These are phyloP conservation scores for Stentor coeruleus DNA, from an alignment of 73 alveolate species.

Conservation along the genomic window DNA sequence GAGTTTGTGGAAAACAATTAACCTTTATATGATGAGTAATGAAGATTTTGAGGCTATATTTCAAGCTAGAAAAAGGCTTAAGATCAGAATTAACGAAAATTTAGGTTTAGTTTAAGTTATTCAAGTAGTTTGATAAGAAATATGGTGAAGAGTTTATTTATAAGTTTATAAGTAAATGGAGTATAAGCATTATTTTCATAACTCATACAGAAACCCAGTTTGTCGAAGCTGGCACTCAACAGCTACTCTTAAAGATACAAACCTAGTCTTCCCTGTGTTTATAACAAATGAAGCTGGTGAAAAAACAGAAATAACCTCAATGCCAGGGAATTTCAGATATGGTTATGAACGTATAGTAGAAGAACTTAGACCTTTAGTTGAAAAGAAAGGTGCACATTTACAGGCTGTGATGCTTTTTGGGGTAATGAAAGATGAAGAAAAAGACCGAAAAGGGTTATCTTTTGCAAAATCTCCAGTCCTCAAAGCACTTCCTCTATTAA, in stretches of 20 bases:
- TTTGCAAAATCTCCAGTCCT: constrained; percentile 50
- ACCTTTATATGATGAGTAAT: no score
- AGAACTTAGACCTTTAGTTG: constrained; percentile 23
- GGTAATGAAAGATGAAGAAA: background rate
- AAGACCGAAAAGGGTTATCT: background rate
- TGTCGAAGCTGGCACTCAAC: constrained; percentile 39
- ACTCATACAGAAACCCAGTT: constrained; percentile 28
- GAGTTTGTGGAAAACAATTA: no score
- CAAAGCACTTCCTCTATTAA: constrained; percentile 46
- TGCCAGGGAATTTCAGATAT: constrained; percentile 30
- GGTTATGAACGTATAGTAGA: constrained; percentile 25
- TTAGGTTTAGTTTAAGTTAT: no score
- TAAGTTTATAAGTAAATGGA: background rate
- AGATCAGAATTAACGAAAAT: no score
- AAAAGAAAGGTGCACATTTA: background rate
- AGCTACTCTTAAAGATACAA: constrained; percentile 25
- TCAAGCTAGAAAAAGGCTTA: no score
- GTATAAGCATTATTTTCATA: constrained; percentile 24
- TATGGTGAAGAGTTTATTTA: no score
- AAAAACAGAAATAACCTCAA: constrained; percentile 22
- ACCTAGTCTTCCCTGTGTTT: constrained; percentile 39
- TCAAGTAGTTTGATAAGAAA: no score
- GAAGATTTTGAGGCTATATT: no score
- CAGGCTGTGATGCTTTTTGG: constrained; percentile 24
- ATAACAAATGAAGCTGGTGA: constrained; percentile 28